Evolutionary conservation across 495 filamentous ascomycete species (phyloP).

Genomic region (Penicillium alfredii): DNA sequence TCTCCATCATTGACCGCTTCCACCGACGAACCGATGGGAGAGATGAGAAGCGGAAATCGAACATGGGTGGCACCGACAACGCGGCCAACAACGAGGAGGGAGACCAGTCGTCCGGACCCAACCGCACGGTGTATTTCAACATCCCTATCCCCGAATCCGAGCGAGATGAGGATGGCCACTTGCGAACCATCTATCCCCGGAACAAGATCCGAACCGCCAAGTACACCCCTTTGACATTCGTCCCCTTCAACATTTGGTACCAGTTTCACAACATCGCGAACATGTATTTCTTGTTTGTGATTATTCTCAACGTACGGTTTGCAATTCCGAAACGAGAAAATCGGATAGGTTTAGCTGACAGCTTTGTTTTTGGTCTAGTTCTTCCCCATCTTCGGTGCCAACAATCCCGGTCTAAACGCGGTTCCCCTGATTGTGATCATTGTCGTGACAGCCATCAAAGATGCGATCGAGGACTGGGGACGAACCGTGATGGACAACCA

Average conservation of each 20-base stretch:
- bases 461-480: constrained; percentile 96
- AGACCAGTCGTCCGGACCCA: constrained; percentile 19
- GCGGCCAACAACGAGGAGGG: constrained; percentile 39
- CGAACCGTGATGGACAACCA: constrained; percentile 88
- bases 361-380: constrained; percentile 52
- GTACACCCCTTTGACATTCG: constrained; percentile 90
- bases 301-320: constrained; percentile 80
- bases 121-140: constrained; percentile 77
- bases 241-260: constrained; percentile 95
- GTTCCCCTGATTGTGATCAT: constrained; percentile 94
- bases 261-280: constrained; percentile 99
- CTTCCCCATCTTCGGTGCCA: constrained; percentile 90
- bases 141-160: constrained; percentile 69
- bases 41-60: constrained; percentile 65
- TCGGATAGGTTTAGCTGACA: no score
- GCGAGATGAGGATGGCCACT: constrained; percentile 76
- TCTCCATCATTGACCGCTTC: constrained; percentile 74
- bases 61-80: constrained; percentile 26
- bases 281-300: constrained; percentile 94
- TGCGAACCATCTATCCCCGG: constrained; percentile 61
- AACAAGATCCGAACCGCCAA: constrained; percentile 99
- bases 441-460: constrained; percentile 85
- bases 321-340: no score
- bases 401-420: constrained; percentile 83
- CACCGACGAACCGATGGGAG: constrained; percentile 53